Evolutionary conservation across 805 yeast species (phyloP), one percentile per base, ranked within the genome.

Genomic region (Ascoidea rubescens): DNA sequence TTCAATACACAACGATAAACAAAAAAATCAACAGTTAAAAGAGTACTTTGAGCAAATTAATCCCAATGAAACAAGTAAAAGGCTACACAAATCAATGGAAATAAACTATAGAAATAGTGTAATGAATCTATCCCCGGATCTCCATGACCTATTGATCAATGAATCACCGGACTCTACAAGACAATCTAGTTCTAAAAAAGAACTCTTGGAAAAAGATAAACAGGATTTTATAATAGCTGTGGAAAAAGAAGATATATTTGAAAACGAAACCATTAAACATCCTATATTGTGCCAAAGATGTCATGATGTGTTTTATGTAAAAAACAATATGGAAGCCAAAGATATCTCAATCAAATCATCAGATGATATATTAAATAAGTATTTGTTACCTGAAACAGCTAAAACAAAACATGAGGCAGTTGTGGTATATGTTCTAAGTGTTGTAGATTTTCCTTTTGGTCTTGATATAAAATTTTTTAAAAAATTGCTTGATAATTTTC

Each of bases 61-160:
- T 21, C 28, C 28, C 28, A 21, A 37, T 10, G 43, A 14, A 37
- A 10, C 43, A 14, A 10, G 14, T 37, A 37, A 37, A 10, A 37
- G 43, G 14, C 4, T 14, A 10, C 14, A 37, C 14, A 37, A 37
- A 37, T 37, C 14, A 37, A 37, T 37, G 8, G 43, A 37, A 37
- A 37, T 10, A 37, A 37, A 37, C 43, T 37, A 37, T 37, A 37
- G 8, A 10, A 10, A 8, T 10, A 37, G 14, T 37, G 43, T 37
- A 37, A 37, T 37, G 43, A 37, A 37, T 10, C 14, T 37, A 37
- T 37, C 43, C 8, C 43, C 43, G 4, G 43, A 37, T 14, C 14
- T 37, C 8, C 43, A 37, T 50, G 67, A 48, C 16, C 17, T 31
- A 33, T 28, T 17, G 7, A 44, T 49, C 43, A 46, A 47, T 5